Evolutionary conservation across 2,329 filamentous ascomycete species (phyloP), one percentile per base, ranked within the genome.

Genomic region (Colletotrichum shisoi): DNA sequence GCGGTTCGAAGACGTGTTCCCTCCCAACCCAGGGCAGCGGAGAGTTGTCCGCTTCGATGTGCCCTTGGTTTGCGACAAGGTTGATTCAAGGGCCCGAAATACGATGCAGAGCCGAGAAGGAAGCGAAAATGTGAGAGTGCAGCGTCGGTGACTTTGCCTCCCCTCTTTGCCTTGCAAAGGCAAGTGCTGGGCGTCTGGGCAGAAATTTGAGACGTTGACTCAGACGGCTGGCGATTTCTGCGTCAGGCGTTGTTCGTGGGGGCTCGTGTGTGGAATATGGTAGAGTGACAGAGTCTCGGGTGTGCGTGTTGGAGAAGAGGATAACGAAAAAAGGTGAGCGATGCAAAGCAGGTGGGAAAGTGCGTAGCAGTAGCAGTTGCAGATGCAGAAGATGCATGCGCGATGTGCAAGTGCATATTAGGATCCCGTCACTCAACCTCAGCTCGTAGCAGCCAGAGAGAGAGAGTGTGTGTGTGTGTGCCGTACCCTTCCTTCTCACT

Each of bases 161-260:
- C 19, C n/a, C 44, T 15, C n/a, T n/a, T 39, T 21, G 31, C n/a
- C 31, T 21, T 17, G 7, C n/a, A 53, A 37, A 11, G 9, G 39
- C 53, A 49, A 58, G 48, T 54, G 21, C 40, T 31, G 31, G 42
- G 31, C 54, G 21, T 48, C 31, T 45, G 52, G 34, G 31, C 52
- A 53, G 31, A 58, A 39, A n/a, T n/a, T 58, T 27, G 42, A 49
- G 27, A 53, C 24, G 57, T 63, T 67, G 60, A 58, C 60, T 58
- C 64, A 31, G 46, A 52, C 34, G 21, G 59, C 44, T 42, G 21
- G 40, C 39, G 27, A 53, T 24, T 53, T 48, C 40, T 37, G 64
- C 45, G 64, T 67, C 48, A 67, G 48, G 49, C 21, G 24, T 31
- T 54, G 51, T 24, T 31, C 19, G 39, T 53, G 51, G 42, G 24